Base-by-base conservation (phyloP, 2,329 filamentous ascomycete genomes). In the Colletotrichum orbiculare region DNA sequence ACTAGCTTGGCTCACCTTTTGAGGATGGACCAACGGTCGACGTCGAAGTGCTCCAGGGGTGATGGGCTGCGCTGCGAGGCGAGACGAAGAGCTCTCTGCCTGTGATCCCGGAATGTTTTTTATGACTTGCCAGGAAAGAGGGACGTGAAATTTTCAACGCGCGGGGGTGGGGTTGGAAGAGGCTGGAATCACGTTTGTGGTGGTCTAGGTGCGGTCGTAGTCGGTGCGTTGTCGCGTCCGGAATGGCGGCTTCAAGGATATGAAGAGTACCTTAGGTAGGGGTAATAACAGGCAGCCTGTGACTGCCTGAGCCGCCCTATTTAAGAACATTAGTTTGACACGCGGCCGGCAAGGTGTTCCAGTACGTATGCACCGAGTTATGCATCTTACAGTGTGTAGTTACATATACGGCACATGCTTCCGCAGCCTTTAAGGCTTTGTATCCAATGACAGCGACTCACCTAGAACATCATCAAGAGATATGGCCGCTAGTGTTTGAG, bases 1-100 rank as follows among this genome's bases (percentile, higher is more conserved):
- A 65, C 58, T 65, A 48, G 52, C 62, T 65, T 62, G 58, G 62
- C 62, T 65, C 62, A 65, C 62, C 62, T 65, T 45, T 55, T 41
- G 62, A 55, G 39, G 37, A 49, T 61, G 46, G 50, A 61, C 57
- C 17, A 58, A 52, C 33, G 38, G 57, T 61, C 61, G 61, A 54
- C 61, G 55, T 48, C 15, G 38, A 53, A n/a, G 4, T 46, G 56
- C 49, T 64, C 62, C 53, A 62, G 58, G 39, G 57, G 42, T 61
- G 50, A 60, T 53, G 25, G 25, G 25, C 25, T 25, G 25, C 3
- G 25, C 25, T 25, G 35, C 60, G 54, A 58, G 54, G 47, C 60
- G 60, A 53, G 41, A 35, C 58, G 52, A 53, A 43, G 50, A 56
- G 10, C 46, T 41, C 52, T 52, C 62, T 56, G 47, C 17, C 58